Evolutionary conservation across 2,329 filamentous ascomycete species (phyloP), one percentile per base, ranked within the genome.

Genomic region (Colletotrichum horii): DNA sequence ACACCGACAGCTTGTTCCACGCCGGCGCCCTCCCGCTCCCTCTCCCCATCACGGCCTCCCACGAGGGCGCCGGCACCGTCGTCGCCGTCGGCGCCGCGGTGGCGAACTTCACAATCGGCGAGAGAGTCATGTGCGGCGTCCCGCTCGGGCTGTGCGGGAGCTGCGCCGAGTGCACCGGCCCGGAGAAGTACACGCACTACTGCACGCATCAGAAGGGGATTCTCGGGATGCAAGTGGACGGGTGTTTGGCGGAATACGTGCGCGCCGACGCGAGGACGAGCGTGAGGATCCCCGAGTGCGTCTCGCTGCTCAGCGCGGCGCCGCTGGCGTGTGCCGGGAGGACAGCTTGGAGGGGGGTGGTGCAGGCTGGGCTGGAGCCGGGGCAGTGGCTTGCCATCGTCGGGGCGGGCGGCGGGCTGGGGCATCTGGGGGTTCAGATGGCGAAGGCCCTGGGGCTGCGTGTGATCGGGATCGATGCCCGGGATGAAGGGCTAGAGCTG

Each of bases 371-470:
- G 5, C 79, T 89, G 26, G 30, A 52, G 19, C 8, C 72, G 8
- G 94, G 94, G 8, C 91, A 95, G 83, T 93, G 89, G 58, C 90
- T 96, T 32, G 93, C 93, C 71, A 92, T 96, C 78, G 92, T 94
- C 70, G 94, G 94, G 81, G 94, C 94, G 24, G 94, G 94, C 77
- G 94, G 94, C 83, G 94, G 94, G 75, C 88, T 96, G 56, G 94
- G 94, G 36, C 78, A 81, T 36, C 87, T 96, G 78, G 94, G 93
- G 9, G 88, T 92, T 79, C 95, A 96, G 85, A 96, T 96, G 83
- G 94, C 94, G 38, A 93, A 92, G 83, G 95, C 94, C 12, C 95
- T 96, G 94, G 94, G 94, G 70, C 85, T 96, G 66, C 88, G 90
- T 69, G 87, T 91, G 70, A 92, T 96, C 79, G 94, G 92, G 75